These are phyloP conservation scores for Bacidia gigantensis DNA, from an alignment of 495 filamentous ascomycete genomes.

Conservation along the genomic window DNA sequence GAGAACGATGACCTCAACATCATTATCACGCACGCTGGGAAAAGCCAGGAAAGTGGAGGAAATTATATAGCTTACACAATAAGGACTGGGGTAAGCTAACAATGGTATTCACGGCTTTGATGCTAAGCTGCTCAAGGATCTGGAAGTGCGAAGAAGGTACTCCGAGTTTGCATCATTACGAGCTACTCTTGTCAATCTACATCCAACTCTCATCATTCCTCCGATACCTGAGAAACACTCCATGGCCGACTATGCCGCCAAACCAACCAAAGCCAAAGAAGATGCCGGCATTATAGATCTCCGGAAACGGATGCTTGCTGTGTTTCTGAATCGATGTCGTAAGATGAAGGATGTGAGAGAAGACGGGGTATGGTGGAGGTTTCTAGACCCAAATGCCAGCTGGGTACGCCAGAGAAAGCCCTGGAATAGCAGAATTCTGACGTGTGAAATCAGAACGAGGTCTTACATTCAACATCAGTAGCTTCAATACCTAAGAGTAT, in stretches of 20 bases:
- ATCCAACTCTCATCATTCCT: conserved; percentile 87
- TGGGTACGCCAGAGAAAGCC: conserved; percentile 51
- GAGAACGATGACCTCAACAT: conserved; percentile 85
- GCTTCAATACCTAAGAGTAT: conserved; percentile 85
- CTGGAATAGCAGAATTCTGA: background rate
- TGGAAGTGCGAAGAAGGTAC: conserved; percentile 88
- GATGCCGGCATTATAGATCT: conserved; percentile 92
- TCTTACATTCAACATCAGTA: conserved; percentile 77
- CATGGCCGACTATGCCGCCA: conserved; percentile 96
- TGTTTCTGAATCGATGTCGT: conserved; percentile 87
- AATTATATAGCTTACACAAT: conserved; percentile 96
- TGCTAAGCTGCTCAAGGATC: conserved; percentile 42
- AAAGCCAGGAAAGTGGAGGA: conserved; percentile 81
- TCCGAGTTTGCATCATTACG: conserved; percentile 93
- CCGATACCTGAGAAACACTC: conserved; percentile 98
- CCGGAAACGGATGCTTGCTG: conserved; percentile 86
- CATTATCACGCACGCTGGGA: conserved; percentile 83
- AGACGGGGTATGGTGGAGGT: conserved; percentile 94
- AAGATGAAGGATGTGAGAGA: conserved; percentile 85
- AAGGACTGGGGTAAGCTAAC: conserved; percentile 63
- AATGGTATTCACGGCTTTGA: background rate
- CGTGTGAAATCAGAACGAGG: conserved; percentile 55
- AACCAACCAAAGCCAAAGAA: conserved; percentile 94
- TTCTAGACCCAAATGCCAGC: conserved; percentile 94
- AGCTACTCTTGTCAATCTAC: conserved; percentile 74